A percentile compares a stretch with the other conserved stretches of the same genome.
These are phyloP conservation scores for Aspergillus unguis DNA, from an alignment of 2,329 filamentous ascomycete species.

Conservation along the genomic window DNA sequence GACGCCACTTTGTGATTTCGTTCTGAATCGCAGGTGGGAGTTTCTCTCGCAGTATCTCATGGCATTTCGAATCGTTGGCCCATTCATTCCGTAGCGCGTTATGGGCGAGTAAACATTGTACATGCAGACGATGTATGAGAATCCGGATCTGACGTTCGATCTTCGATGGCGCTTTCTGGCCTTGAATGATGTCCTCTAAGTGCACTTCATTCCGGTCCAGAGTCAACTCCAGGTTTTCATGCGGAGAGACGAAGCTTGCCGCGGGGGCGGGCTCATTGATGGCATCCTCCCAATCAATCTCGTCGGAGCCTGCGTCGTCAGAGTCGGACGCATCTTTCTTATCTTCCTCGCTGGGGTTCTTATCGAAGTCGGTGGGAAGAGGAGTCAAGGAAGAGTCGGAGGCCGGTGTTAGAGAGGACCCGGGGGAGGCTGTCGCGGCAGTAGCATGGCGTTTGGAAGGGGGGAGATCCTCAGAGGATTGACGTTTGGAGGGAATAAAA, in stretches of 20 bases:
- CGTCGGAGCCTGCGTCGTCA: slow-evolving; percentile 54
- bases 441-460: slow-evolving; percentile 35
- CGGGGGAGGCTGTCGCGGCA: slow-evolving; percentile 18
- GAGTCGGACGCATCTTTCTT: slow-evolving; percentile 39
- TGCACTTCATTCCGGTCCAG: slow-evolving; percentile 55
- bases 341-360: slow-evolving; percentile 38
- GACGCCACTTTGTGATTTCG: slow-evolving; percentile 70
- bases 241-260: slow-evolving; percentile 47
- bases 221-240: slow-evolving; percentile 71
- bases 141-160: slow-evolving; percentile 74
- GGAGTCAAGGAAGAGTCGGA: slow-evolving; percentile 40
- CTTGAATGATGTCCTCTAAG: slow-evolving; percentile 58
- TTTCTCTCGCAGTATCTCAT: slow-evolving; percentile 71
- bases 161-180: slow-evolving; percentile 82
- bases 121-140: slow-evolving; percentile 82
- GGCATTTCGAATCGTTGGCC: slow-evolving; percentile 72
- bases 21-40: slow-evolving; percentile 65
- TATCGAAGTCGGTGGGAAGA: slow-evolving; percentile 22
- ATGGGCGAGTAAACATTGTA: slow-evolving; percentile 83
- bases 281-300: slow-evolving; percentile 59
- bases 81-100: slow-evolving; percentile 83
- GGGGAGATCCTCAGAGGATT: slow-evolving; percentile 34
- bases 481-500: slow-evolving; percentile 45
- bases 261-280: slow-evolving; percentile 36
- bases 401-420: slow-evolving; percentile 23